A percentile compares a stretch with the other conserved stretches of the same genome.
Evolutionary conservation across 805 yeast species (phyloP).

Genomic region (Saturnispora hagleri): DNA sequence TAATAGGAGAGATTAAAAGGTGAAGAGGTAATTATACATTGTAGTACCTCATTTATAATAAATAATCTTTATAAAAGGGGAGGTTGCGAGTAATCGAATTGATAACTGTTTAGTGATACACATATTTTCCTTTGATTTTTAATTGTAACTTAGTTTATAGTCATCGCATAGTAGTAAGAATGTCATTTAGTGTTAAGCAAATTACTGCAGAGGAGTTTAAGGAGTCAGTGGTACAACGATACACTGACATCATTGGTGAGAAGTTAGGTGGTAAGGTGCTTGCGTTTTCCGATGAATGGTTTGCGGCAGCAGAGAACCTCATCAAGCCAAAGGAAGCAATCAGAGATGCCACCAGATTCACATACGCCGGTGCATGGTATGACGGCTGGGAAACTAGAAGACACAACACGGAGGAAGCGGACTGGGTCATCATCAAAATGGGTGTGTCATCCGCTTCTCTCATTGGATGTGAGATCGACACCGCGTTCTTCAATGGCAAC

Average conservation of each 20-base stretch:
- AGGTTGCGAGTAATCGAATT: not conserved
- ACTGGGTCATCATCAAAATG: slow-evolving; percentile 75
- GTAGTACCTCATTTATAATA: not conserved
- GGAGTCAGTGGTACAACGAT: slow-evolving; percentile 38
- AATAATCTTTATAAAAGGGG: not conserved
- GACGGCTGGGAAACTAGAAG: slow-evolving; percentile 99
- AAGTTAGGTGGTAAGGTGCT: slow-evolving; percentile 73
- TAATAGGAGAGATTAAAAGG: not conserved
- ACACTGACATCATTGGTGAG: slow-evolving; percentile 76
- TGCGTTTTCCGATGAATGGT: slow-evolving; percentile 81
- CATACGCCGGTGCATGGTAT: slow-evolving; percentile 90
- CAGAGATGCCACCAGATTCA: slow-evolving; percentile 71
- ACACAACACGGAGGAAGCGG: slow-evolving; percentile 77
- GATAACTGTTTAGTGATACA: not conserved
- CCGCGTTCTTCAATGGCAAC: slow-evolving; percentile 91
- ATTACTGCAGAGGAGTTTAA: slow-evolving; percentile 34
- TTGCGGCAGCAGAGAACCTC: slow-evolving; percentile 84
- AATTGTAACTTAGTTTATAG: not conserved
- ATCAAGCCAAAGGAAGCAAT: slow-evolving; percentile 75
- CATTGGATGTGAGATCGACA: slow-evolving; percentile 82
- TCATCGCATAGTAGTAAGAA: not conserved
- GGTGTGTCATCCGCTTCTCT: slow-evolving; percentile 79
- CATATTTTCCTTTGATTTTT: not conserved
- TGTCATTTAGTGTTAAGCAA: slow-evolving; percentile 12
- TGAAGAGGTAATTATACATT: not conserved